Conservation (phyloP, 2,329 filamentous ascomycete genomes). For the Xylaria sp. region DNA sequence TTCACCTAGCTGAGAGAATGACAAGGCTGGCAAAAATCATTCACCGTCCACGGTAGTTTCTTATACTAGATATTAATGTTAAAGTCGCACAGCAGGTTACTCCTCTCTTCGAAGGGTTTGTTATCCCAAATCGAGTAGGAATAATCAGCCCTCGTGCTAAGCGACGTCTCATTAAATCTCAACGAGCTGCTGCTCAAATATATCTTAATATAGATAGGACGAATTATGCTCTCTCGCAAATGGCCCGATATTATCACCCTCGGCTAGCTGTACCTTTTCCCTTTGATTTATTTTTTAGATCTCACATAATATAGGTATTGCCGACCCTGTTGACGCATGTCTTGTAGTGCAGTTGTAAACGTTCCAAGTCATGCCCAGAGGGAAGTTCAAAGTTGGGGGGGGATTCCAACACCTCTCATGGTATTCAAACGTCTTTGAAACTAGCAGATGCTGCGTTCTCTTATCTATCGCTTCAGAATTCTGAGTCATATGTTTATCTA, state of each 20-base stretch:
- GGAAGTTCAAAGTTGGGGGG: not conserved
- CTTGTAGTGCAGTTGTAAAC: not conserved
- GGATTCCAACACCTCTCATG: not conserved
- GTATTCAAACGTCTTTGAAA: slow-evolving; percentile 3
- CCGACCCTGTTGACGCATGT: not conserved
- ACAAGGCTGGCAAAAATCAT: not conserved
- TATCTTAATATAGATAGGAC: too few relatives aligned
- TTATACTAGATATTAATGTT: too few relatives aligned
- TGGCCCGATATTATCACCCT: too few relatives aligned
- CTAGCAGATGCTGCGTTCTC: not conserved
- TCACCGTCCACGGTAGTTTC: not conserved
- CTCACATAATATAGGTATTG: not conserved
- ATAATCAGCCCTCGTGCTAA: not conserved
- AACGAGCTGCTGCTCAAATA: too few relatives aligned
- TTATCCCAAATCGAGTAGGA: not conserved
- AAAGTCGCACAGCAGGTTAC: not conserved
- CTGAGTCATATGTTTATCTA: not conserved
- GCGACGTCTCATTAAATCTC: not conserved
- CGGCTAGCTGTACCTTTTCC: not conserved
- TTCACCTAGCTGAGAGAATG: slow-evolving; percentile 1
- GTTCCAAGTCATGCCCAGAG: not conserved
- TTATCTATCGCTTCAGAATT: slow-evolving; percentile 12
- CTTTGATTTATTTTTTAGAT: not conserved
- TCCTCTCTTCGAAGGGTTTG: not conserved
- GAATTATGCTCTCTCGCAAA: too few relatives aligned